Evolutionary conservation across 164 flowering plant species (phyloP).

Genomic region (Santalum album): DNA sequence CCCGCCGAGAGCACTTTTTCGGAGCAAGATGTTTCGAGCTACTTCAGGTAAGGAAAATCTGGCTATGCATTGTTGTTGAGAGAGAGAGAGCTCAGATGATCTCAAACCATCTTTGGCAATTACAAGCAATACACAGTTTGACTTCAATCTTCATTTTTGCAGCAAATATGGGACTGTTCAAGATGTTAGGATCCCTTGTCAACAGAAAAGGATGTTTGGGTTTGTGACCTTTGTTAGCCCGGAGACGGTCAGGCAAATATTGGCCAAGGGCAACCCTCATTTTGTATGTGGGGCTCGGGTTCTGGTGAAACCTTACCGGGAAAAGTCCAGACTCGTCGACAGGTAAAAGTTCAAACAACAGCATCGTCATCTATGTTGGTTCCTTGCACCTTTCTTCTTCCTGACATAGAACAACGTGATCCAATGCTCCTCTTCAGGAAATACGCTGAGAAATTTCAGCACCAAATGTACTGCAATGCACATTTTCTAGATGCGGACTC

Average conservation of each 20-base stretch:
- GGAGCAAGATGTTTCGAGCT: background rate
- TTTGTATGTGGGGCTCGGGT: slow-evolving; percentile 1
- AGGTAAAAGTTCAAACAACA: background rate
- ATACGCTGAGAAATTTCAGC: slow-evolving; percentile 36
- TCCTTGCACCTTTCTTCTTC: background rate
- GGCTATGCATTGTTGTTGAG: no score
- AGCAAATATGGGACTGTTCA: slow-evolving; percentile 1
- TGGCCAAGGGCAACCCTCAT: slow-evolving; percentile 3
- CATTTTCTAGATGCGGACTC: slow-evolving; percentile 40
- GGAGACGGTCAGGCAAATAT: background rate
- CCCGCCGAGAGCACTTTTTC: background rate
- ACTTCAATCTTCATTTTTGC: background rate
- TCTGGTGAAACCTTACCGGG: background rate
- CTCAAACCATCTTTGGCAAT: no score
- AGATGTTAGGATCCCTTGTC: slow-evolving; percentile 3
- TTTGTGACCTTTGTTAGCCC: background rate
- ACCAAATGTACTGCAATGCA: slow-evolving; percentile 22
- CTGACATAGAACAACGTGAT: background rate
- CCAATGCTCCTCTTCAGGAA: slow-evolving; percentile 31
- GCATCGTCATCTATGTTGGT: no score
- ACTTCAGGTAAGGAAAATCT: background rate
- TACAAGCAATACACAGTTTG: no score
- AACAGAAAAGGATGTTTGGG: slow-evolving; percentile 1
- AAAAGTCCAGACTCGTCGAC: background rate
- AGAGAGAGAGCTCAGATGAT: background rate